Evolutionary conservation across 345 rosid species (phyloP), one percentile per base, ranked within the genome.

Genomic region (Balakata baccata): DNA sequence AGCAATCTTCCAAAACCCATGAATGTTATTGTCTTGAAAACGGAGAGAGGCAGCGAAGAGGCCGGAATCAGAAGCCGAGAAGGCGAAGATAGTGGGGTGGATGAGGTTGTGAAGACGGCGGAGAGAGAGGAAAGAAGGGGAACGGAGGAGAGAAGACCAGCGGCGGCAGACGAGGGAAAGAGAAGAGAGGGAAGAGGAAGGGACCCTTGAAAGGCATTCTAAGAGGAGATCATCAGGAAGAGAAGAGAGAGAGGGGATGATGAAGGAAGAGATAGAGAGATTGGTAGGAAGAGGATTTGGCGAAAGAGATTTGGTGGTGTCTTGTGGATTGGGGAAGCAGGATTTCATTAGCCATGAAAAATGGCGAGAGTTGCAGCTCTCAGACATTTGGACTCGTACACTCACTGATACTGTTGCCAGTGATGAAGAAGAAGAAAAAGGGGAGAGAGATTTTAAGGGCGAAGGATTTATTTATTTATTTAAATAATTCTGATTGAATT

Each of bases 281-380:
- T 29, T 13, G 58, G 46, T 25, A 10, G 67, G 84, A 62, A 75
- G 38, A 47, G 78, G 62, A 43, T 78, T 69, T 4, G 83, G 81
- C 72, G 79, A 11, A 81, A 80, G 68, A 59, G 75, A 47, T 3
- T 68, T 67, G 71, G 68, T 52, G 70, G 74, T 69, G 67, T 86
- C 86, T 45, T 82, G 69, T 23, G 86, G 92, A 78, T 82, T 88
- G 0, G 97, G 94, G 74, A 89, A 81, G 74, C 98, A 94, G 11
- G 98, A 88, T 78, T 91, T 93, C 89, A 91, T 83, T 9, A 91
- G 90, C 92, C 98, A 89, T 79, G 97, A 87, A 86, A 93, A 91
- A 81, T 85, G 96, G 67, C 97, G 92, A 68, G 97, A 89, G 80
- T 86, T 91, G 89, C 97, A 91, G 85, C 74, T 87, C 67, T 89